These are phyloP conservation scores for Thraustotheca clavata DNA, from an alignment of 352 stramenopile species.

Conservation along the genomic window DNA sequence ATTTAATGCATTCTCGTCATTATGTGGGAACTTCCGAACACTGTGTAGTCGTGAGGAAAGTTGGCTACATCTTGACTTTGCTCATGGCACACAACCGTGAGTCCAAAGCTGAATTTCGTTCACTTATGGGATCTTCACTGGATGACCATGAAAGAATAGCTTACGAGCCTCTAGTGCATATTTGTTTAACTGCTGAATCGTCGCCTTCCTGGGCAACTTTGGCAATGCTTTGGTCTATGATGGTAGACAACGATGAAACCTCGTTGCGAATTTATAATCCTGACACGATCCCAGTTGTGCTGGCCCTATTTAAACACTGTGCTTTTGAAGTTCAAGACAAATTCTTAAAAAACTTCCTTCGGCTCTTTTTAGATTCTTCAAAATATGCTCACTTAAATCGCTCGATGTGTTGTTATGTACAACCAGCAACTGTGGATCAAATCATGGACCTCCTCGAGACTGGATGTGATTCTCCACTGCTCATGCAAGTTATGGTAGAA, in stretches of 20 bases:
- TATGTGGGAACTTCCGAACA: not conserved
- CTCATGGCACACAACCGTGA: slow-evolving; percentile 14
- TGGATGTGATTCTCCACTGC: not conserved
- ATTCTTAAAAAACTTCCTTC: not conserved
- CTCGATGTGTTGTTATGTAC: slow-evolving; percentile 20
- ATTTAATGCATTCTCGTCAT: slow-evolving; percentile 14
- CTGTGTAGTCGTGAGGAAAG: not conserved
- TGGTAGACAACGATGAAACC: not conserved
- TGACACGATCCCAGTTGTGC: slow-evolving; percentile 11
- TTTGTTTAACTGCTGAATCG: slow-evolving; percentile 14
- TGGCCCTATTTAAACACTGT: slow-evolving; percentile 5
- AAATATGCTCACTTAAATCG: slow-evolving; percentile 5
- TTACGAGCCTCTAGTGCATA: slow-evolving; percentile 14
- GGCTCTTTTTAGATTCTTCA: not conserved
- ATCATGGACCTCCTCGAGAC: slow-evolving; percentile 2
- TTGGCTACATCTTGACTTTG: slow-evolving; percentile 7
- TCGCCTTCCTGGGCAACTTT: slow-evolving; percentile 2
- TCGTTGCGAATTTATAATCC: slow-evolving; percentile 7
- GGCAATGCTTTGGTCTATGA: slow-evolving; percentile 5
- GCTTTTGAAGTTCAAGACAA: not conserved
- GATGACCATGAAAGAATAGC: slow-evolving; percentile 8
- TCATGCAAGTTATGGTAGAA: slow-evolving; percentile 9
- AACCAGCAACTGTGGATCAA: slow-evolving; percentile 13
- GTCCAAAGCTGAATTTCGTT: slow-evolving; percentile 19
- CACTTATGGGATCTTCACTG: not conserved